Conservation (phyloP, 1,139 yeast genomes). For the Yamadazyma blattariae region DNA sequence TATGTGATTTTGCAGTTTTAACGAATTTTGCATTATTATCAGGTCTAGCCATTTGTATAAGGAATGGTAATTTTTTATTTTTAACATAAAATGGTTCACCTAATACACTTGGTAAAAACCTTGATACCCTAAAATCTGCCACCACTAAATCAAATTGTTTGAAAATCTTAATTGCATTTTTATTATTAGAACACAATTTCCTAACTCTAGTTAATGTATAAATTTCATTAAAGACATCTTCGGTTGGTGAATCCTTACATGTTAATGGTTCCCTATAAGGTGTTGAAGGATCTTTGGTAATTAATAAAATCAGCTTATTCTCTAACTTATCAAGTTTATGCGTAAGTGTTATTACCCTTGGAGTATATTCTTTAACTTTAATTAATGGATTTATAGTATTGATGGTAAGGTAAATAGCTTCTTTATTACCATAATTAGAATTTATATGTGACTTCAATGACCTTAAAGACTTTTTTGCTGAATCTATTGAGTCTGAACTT, state of each 20-base stretch:
- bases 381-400: conserved; percentile 51
- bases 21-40: conserved; percentile 36
- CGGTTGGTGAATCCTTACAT: conserved; percentile 50
- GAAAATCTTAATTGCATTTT: conserved; percentile 40
- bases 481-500: conserved; percentile 22
- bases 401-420: conserved; percentile 49
- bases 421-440: conserved; percentile 17
- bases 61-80: conserved; percentile 61
- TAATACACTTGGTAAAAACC: conserved; percentile 52
- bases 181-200: conserved; percentile 42
- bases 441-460: conserved; percentile 33
- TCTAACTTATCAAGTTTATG: conserved; percentile 46
- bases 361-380: conserved; percentile 52
- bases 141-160: conserved; percentile 65
- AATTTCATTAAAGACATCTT: conserved; percentile 57
- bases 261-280: conserved; percentile 48
- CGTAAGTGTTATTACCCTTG: conserved; percentile 64
- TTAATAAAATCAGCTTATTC: conserved; percentile 50
- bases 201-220: conserved; percentile 56
- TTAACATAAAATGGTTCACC: conserved; percentile 57
- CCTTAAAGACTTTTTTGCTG: conserved; percentile 31
- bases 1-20: conserved; percentile 32
- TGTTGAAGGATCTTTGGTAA: conserved; percentile 68
- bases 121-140: conserved; percentile 63
- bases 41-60: conserved; percentile 63